Conservation (phyloP, 2,329 filamentous ascomycete genomes). For the Alternaria solani region DNA sequence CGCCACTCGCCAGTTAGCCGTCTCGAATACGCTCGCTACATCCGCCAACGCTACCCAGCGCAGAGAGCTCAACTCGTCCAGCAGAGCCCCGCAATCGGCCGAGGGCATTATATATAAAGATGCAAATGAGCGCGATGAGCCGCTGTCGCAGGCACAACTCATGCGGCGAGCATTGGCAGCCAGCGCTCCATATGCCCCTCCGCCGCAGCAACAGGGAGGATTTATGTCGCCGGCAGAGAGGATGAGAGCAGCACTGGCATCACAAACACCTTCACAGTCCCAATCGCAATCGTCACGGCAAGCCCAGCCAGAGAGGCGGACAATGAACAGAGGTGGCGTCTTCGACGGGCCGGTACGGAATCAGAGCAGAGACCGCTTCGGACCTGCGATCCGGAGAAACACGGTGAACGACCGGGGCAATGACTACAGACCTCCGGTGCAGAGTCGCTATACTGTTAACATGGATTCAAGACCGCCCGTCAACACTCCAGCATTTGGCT, state of each 20-base stretch:
- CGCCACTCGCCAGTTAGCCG: constrained; percentile 45
- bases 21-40: constrained; percentile 25
- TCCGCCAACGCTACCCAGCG: constrained; percentile 34
- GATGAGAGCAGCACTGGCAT: constrained; percentile 19
- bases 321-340: constrained; percentile 21
- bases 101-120: constrained; percentile 40
- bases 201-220: constrained; percentile 23
- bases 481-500: constrained; percentile 36
- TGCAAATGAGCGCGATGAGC: constrained; percentile 24
- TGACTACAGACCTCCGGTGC: constrained; percentile 16
- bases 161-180: constrained; percentile 38
- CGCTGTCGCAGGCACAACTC: constrained; percentile 37
- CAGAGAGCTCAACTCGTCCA: constrained; percentile 45
- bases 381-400: constrained; percentile 14
- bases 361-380: constrained; percentile 29
- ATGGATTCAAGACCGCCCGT: constrained; percentile 41
- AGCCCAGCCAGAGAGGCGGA: constrained; percentile 21
- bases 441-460: constrained; percentile 40
- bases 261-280: constrained; percentile 14
- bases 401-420: constrained; percentile 5
- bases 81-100: constrained; percentile 41
- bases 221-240: constrained; percentile 29
- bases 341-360: constrained; percentile 29
- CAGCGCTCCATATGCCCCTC: constrained; percentile 23
- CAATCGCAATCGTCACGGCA: constrained; percentile 24